Evolutionary conservation across 2,329 filamentous ascomycete genomes (phyloP).

Genomic region (Mycosphaerella sp.): DNA sequence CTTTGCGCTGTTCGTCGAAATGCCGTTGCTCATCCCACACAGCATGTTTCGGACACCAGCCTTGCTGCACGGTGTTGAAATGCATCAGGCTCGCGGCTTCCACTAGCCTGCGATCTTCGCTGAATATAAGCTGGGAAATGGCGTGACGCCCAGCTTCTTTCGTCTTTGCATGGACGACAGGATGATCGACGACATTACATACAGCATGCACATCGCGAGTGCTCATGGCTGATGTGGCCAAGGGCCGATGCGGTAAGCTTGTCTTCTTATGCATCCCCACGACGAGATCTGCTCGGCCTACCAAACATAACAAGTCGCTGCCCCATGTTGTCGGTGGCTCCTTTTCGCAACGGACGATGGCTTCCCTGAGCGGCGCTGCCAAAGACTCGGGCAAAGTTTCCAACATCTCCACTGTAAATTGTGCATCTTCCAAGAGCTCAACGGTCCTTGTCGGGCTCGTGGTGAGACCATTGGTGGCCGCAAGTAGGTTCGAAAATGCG

Average conservation of each 20-base stretch:
- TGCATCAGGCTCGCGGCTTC: conserved; percentile 83
- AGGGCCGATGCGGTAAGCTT: neutral
- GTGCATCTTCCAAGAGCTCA: conserved; percentile 62
- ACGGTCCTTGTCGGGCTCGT: conserved; percentile 22
- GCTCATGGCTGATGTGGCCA: neutral
- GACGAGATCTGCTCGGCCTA: conserved; percentile 76
- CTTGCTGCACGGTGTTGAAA: conserved; percentile 69
- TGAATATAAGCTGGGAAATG: conserved; percentile 81
- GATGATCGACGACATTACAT: conserved; percentile 59
- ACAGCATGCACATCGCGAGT: conserved; percentile 43
- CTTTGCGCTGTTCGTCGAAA: conserved; percentile 83
- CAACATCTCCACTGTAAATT: conserved; percentile 60
- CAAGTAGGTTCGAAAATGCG: conserved; percentile 24
- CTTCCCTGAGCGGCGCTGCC: conserved; percentile 72
- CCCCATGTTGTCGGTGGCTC: conserved; percentile 73
- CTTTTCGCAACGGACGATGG: conserved; percentile 77
- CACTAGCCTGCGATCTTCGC: conserved; percentile 79
- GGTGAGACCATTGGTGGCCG: conserved; percentile 21
- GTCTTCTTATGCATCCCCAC: neutral
- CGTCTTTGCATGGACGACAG: conserved; percentile 64
- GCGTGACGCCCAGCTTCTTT: conserved; percentile 71
- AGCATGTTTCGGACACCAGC: conserved; percentile 68
- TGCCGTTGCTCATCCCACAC: conserved; percentile 80
- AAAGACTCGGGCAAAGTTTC: conserved; percentile 82
- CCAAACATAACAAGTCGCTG: conserved; percentile 61